These are phyloP conservation scores for Allium cepa DNA, from an alignment of 106 monocot genomes.

Conservation along the genomic window DNA sequence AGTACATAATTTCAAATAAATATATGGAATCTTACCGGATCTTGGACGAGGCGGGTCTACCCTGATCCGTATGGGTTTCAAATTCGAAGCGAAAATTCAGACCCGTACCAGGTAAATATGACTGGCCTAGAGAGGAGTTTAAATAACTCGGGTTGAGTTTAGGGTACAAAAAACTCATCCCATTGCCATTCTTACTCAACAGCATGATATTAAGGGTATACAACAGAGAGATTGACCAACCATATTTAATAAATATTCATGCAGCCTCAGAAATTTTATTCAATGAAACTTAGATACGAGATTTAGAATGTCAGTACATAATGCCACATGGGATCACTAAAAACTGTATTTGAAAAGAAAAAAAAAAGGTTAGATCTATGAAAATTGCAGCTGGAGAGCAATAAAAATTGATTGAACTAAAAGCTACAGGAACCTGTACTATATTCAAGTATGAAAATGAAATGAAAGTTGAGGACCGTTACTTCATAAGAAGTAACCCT, in stretches of 20 bases:
- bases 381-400: neutral
- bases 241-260: neutral
- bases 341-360: neutral
- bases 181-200: too few species aligned
- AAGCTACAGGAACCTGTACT: slow-evolving; percentile 11
- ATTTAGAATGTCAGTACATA: neutral
- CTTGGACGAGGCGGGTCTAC: too few species aligned
- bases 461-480: slow-evolving; percentile 3
- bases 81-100: too few species aligned
- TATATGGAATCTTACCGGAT: too few species aligned
- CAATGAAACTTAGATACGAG: neutral
- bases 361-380: neutral
- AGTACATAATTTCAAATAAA: too few species aligned
- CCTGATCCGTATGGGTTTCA: too few species aligned
- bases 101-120: too few species aligned
- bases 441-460: slow-evolving; percentile 6
- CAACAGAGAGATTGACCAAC: neutral
- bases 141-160: too few species aligned
- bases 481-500: neutral
- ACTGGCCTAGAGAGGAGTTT: too few species aligned
- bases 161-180: too few species aligned
- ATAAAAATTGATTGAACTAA: slow-evolving; percentile 3
- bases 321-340: neutral
- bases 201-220: too few species aligned
- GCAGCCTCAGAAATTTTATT: neutral